Conservation (phyloP, 441 rosid species). For the Erodium trifolium region DNA sequence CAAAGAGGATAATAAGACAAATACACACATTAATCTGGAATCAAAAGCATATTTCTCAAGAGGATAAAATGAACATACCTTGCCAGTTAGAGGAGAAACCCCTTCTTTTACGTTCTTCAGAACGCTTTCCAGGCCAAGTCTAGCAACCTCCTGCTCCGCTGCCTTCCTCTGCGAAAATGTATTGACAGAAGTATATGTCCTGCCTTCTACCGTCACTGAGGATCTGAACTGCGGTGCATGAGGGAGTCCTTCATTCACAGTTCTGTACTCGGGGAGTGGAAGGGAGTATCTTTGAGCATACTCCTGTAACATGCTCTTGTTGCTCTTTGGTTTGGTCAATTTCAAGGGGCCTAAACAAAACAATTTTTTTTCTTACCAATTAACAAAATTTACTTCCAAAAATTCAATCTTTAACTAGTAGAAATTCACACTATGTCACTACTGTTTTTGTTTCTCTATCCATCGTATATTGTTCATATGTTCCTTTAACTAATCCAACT, state of each 20-base stretch:
- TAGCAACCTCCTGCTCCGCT: conserved; percentile 27
- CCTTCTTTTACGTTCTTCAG: not conserved
- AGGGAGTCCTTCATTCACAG: conserved; percentile 21
- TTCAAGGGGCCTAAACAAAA: not conserved
- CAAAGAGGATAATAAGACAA: not conserved
- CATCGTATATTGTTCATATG: too few relatives aligned
- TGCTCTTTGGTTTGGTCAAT: not conserved
- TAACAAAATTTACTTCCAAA: too few relatives aligned
- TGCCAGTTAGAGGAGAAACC: not conserved
- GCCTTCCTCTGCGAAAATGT: conserved; percentile 15
- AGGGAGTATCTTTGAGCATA: conserved; percentile 17
- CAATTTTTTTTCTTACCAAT: too few relatives aligned
- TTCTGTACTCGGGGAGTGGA: conserved; percentile 18
- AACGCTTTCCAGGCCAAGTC: conserved; percentile 11
- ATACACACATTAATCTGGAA: not conserved
- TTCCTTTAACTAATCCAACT: too few relatives aligned
- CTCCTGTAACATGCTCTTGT: conserved; percentile 21
- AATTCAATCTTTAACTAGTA: too few relatives aligned
- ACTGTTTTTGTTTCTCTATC: too few relatives aligned
- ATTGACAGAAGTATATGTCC: conserved; percentile 7
- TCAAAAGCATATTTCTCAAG: not conserved
- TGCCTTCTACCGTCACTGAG: conserved; percentile 14
- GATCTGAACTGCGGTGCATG: conserved; percentile 25
- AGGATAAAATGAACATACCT: conserved; percentile 7
- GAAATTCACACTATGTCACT: too few relatives aligned